Evolutionary conservation across 2,329 filamentous ascomycete genomes (phyloP), one percentile per base, ranked within the genome.

Genomic region (Cordyceps pruinosa): DNA sequence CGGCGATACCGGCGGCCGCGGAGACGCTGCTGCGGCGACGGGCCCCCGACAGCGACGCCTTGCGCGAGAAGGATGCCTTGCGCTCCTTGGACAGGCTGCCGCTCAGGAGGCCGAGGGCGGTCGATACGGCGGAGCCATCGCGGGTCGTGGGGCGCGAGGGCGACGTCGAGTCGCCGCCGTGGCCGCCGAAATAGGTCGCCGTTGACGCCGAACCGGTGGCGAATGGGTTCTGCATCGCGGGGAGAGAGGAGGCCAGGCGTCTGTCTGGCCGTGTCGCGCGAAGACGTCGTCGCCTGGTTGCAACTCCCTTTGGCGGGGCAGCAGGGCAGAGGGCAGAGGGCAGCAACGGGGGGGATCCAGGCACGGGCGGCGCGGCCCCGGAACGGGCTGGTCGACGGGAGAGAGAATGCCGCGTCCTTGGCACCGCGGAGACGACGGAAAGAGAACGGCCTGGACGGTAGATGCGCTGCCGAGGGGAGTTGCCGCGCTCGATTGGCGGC

Each of bases 41-140:
- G 25, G 76, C 73, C 61, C 72, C 72, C 57, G 77, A 76, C 59
- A 82, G 75, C 44, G 81, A 82, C 9, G 79, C 61, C 65, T 80
- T 82, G 63, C 79, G 80, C 57, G 74, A 72, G 65, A 82, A 79
- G 45, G 80, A 82, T 25, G 74, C 68, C 63, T 78, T 77, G 70
- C 79, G 75, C 62, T 78, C 77, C 67, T 79, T 75, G 68, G 54
- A 51, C 42, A 34, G 58, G 50, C 28, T 23, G 45, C 32, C 19
- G 44, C 41, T 51, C 28, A 45, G 51, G 32, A 50, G 55, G 45
- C 49, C 52, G n/a, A 46, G 19, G 25, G 35, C 49, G 6, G 50
- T 32, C 26, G 54, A 48, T 19, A 54, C 44, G 21, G 60, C 28
- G 4, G 56, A 58, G 54, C 67, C 70, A 60, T 73, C 72, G 62